Evolutionary conservation across 2,329 filamentous ascomycete species (phyloP).

Genomic region (Colletotrichum musicola): DNA sequence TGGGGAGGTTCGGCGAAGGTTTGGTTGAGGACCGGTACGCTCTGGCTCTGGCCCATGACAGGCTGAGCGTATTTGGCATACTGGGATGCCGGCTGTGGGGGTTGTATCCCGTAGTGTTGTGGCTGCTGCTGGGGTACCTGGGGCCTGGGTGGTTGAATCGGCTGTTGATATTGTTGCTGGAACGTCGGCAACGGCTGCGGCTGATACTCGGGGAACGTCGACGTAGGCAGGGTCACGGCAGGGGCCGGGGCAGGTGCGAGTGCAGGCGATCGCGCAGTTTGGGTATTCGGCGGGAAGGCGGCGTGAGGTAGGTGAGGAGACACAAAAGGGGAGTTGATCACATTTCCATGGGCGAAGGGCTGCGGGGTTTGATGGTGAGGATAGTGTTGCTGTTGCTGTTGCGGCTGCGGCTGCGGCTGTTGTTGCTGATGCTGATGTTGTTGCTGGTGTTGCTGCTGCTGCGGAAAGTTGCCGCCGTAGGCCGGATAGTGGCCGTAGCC

Average conservation of each 20-base stretch:
- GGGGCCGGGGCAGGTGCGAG: slow-evolving; percentile 25
- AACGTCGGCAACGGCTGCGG: slow-evolving; percentile 34
- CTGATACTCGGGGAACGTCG: slow-evolving; percentile 27
- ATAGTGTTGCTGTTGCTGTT: slow-evolving; percentile 27
- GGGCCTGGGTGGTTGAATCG: slow-evolving; percentile 2
- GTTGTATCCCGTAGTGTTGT: slow-evolving; percentile 16
- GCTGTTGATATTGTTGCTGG: slow-evolving; percentile 29
- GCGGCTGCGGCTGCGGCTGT: slow-evolving; percentile 45
- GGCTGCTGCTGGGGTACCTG: slow-evolving; percentile 13
- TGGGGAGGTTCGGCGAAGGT: slow-evolving; percentile 26
- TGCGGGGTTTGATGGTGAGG: slow-evolving; percentile 28
- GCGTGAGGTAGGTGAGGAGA: slow-evolving; percentile 31
- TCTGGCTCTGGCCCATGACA: slow-evolving; percentile 32
- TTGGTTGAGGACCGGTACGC: slow-evolving; percentile 28
- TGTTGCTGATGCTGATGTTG: slow-evolving; percentile 45
- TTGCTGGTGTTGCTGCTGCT: slow-evolving; percentile 44
- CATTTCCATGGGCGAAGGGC: slow-evolving; percentile 21
- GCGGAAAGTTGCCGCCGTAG: slow-evolving; percentile 44
- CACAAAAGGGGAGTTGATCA: slow-evolving; percentile 31
- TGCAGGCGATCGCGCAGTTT: slow-evolving; percentile 26
- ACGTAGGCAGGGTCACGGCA: background rate
- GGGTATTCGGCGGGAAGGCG: slow-evolving; percentile 24
- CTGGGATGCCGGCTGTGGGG: slow-evolving; percentile 26
- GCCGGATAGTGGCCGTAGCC: slow-evolving; percentile 38
- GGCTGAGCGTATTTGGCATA: slow-evolving; percentile 37